Conservation (phyloP, 306 rosid species). For the Senna siamea region DNA sequence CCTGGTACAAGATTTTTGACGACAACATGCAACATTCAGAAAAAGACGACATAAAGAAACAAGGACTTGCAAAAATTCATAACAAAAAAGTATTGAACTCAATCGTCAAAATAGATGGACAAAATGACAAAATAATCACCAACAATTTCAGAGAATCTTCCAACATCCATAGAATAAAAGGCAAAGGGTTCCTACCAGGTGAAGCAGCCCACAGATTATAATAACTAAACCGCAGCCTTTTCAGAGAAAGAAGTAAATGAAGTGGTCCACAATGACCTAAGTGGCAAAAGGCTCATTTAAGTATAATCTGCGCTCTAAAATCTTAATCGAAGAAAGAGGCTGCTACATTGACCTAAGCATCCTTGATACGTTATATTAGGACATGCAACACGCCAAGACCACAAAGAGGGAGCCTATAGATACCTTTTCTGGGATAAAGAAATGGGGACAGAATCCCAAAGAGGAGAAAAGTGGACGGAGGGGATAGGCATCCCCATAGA, state of each 20-base stretch:
- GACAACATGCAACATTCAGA: constrained; percentile 16
- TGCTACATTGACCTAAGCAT: not conserved
- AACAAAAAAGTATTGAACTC: constrained; percentile 1
- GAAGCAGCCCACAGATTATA: no score
- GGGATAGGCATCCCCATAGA: no score
- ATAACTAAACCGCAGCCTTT: not conserved
- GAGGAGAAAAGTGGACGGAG: no score
- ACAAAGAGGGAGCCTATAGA: not conserved
- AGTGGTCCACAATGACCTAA: no score
- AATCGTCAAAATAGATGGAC: not conserved
- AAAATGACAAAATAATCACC: constrained; percentile 5
- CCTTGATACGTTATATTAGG: not conserved
- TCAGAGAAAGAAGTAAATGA: no score
- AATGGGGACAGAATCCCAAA: not conserved
- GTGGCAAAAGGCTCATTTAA: no score
- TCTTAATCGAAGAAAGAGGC: no score
- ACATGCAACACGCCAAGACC: not conserved
- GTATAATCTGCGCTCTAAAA: no score
- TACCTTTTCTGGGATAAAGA: not conserved
- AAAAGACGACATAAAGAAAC: constrained; percentile 1
- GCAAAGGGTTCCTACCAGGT: no score
- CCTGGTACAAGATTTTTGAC: constrained; percentile 53
- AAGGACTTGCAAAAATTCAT: not conserved
- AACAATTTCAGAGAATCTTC: no score
- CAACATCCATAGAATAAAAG: no score